Conservation (phyloP, 2,329 filamentous ascomycete species). For the Aspergillaceae sp. region DNA sequence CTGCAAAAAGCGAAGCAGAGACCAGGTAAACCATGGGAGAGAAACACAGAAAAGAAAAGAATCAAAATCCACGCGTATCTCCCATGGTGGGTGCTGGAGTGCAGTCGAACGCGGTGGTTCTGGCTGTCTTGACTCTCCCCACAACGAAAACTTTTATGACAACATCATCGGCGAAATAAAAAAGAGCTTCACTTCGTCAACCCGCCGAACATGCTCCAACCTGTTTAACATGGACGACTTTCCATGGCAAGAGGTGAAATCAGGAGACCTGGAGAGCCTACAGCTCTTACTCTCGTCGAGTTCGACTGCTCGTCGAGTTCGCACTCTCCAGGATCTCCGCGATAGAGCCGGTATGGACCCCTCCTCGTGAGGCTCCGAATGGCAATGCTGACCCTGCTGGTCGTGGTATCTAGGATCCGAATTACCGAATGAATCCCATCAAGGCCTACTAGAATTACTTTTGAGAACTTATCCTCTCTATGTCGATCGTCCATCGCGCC, state of each 20-base stretch:
- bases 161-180: conserved; percentile 19
- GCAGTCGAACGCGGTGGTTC: too few relatives aligned
- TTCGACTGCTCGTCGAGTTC: conserved; percentile 34
- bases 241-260: conserved; percentile 38
- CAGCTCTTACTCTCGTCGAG: conserved; percentile 33
- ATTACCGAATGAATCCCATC: conserved; percentile 22
- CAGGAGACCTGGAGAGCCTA: conserved; percentile 33
- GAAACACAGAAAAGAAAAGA: not conserved
- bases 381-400: conserved; percentile 9
- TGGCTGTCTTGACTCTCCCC: conserved; percentile 10
- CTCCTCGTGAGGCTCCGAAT: not conserved
- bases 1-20: conserved; percentile 3
- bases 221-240: conserved; percentile 34
- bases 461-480: conserved; percentile 86
- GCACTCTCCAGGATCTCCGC: conserved; percentile 36
- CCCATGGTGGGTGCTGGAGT: not conserved
- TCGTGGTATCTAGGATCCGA: conserved; percentile 20
- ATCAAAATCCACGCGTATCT: not conserved
- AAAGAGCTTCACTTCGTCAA: conserved; percentile 15
- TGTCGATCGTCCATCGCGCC: conserved; percentile 72
- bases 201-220: conserved; percentile 21
- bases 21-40: not conserved
- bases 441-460: conserved; percentile 58
- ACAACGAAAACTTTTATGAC: conserved; percentile 36
- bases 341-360: conserved; percentile 33